Evolutionary conservation across 805 yeast species (phyloP).

Genomic region (Candida patagonica): DNA sequence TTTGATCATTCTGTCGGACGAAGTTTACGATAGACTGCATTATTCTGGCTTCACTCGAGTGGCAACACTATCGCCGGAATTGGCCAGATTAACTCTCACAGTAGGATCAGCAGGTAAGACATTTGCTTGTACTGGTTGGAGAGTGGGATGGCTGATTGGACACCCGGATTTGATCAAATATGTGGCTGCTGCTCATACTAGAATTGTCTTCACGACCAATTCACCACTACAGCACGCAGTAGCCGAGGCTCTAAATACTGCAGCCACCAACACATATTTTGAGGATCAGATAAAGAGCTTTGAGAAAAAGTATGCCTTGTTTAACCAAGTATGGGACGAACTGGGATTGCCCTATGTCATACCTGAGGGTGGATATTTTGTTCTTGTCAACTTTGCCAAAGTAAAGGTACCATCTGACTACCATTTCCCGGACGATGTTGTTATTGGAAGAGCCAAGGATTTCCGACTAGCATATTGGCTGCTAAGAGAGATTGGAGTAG

Average conservation of each 20-base stretch:
- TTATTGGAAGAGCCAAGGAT: conserved; percentile 60
- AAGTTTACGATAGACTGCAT: conserved; percentile 87
- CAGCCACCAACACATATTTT: conserved; percentile 58
- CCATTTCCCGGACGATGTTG: conserved; percentile 60
- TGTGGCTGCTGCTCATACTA: conserved; percentile 81
- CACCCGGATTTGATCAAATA: conserved; percentile 71
- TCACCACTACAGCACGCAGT: conserved; percentile 91
- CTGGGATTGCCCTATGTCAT: conserved; percentile 79
- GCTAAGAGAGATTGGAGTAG: conserved; percentile 86
- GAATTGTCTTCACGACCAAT: conserved; percentile 87
- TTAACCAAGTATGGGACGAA: conserved; percentile 74
- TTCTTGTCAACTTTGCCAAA: conserved; percentile 78
- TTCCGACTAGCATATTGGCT: conserved; percentile 89
- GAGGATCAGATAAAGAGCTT: conserved; percentile 60
- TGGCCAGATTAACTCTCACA: conserved; percentile 69
- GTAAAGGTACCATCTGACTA: conserved; percentile 70
- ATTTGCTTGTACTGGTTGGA: conserved; percentile 99
- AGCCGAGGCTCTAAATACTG: conserved; percentile 61
- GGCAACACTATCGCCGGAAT: conserved; percentile 73
- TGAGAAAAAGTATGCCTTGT: conserved; percentile 58
- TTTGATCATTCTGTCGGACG: conserved; percentile 77
- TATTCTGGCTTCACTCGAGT: conserved; percentile 73
- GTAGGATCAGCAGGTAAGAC: conserved; percentile 98
- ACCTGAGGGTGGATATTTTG: conserved; percentile 91
- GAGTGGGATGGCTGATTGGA: conserved; percentile 94